A percentile compares a stretch with the other conserved stretches of the same genome.
These are phyloP conservation scores for Xylaria scruposa DNA, from an alignment of 495 filamentous ascomycete genomes.

Conservation along the genomic window DNA sequence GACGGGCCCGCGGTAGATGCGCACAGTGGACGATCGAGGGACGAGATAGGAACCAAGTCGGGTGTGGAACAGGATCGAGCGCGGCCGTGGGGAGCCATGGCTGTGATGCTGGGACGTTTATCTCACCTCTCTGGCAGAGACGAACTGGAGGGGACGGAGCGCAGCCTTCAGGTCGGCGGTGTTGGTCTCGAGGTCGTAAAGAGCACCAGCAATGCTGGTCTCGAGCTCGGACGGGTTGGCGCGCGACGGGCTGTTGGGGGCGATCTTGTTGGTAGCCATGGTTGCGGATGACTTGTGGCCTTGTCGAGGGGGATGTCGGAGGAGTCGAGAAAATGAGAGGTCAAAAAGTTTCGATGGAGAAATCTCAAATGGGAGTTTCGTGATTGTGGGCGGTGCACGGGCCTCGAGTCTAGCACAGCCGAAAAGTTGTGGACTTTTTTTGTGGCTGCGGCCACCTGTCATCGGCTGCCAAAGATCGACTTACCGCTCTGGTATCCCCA, in stretches of 20 bases:
- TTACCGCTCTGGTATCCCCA: background rate
- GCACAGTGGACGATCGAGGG: slow-evolving; percentile 26
- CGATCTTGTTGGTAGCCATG: slow-evolving; percentile 93
- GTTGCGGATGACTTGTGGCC: slow-evolving; percentile 45
- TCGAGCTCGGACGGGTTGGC: slow-evolving; percentile 94
- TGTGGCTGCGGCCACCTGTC: background rate
- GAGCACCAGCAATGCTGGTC: slow-evolving; percentile 89
- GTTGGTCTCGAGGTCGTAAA: slow-evolving; percentile 98
- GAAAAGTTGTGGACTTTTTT: slow-evolving; percentile 8
- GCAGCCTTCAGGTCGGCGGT: slow-evolving; percentile 92
- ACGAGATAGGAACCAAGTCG: slow-evolving; percentile 32
- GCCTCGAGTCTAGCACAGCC: slow-evolving; percentile 17
- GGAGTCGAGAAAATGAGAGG: slow-evolving; percentile 17
- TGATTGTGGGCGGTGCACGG: slow-evolving; percentile 29
- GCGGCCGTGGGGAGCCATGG: slow-evolving; percentile 37
- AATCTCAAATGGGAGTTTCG: slow-evolving; percentile 32
- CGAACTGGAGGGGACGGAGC: slow-evolving; percentile 95
- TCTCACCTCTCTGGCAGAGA: slow-evolving; percentile 97
- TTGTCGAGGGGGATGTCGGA: slow-evolving; percentile 28
- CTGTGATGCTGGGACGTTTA: slow-evolving; percentile 37
- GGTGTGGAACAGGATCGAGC: slow-evolving; percentile 50
- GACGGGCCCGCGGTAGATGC: slow-evolving; percentile 28
- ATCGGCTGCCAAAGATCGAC: background rate
- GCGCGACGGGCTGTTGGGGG: slow-evolving; percentile 91
- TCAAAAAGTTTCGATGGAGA: slow-evolving; percentile 15